phyloP scores from a whole-genome alignment of 768 basidiomycete genomes.

The Asterophora lycoperdoides region DNA sequence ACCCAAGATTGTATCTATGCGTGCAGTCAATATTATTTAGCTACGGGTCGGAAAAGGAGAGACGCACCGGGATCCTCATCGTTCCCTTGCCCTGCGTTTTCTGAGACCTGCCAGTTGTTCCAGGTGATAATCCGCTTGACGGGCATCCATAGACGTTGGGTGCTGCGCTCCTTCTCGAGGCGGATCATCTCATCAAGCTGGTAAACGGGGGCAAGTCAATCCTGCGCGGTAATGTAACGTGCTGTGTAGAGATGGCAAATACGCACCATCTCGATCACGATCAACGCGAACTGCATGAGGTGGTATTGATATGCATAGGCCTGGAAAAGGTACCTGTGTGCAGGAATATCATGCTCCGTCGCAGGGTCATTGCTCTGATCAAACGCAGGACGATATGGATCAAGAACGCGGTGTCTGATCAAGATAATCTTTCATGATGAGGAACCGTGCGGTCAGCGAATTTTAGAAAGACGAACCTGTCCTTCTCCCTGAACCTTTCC shows the following conservation, averaged over 20 bases:
- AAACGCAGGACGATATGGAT: constrained; percentile 56
- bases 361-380: constrained; percentile 22
- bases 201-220: not conserved
- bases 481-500: constrained; percentile 43
- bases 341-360: constrained; percentile 40
- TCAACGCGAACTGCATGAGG: constrained; percentile 34
- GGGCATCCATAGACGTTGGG: constrained; percentile 56
- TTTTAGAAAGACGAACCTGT: constrained; percentile 37
- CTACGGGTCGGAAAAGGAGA: too few relatives aligned
- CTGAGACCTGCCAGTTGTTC: constrained; percentile 43
- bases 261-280: constrained; percentile 40
- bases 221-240: not conserved
- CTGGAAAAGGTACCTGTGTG: constrained; percentile 69
- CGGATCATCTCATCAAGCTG: constrained; percentile 56
- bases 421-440: not conserved
- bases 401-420: constrained; percentile 45
- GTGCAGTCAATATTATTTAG: not conserved
- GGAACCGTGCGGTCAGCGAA: too few relatives aligned
- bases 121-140: constrained; percentile 36
- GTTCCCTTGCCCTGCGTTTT: constrained; percentile 42
- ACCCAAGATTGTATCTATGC: constrained; percentile 51
- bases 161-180: constrained; percentile 46
- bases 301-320: constrained; percentile 72
- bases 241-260: not conserved
- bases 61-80: constrained; percentile 68